Evolutionary conservation across 805 yeast genomes (phyloP).

Genomic region (Wickerhamomyces bovis): DNA sequence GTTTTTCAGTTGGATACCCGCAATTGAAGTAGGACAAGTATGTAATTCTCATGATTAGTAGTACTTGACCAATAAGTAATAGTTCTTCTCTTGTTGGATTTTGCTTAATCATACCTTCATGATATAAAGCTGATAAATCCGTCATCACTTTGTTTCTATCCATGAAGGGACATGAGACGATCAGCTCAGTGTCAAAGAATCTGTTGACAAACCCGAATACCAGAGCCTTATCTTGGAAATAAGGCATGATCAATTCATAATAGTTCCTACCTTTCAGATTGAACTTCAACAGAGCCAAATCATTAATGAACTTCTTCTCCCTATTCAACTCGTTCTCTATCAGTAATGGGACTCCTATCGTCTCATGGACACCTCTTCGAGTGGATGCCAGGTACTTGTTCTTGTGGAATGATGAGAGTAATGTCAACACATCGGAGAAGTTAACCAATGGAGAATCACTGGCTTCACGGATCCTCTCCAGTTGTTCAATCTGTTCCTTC

Average conservation of each 20-base stretch:
- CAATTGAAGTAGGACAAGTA: constrained; percentile 2
- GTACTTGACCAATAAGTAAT: constrained; percentile 1
- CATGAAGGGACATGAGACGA: background rate
- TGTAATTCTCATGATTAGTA: constrained; percentile 1
- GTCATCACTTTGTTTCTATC: background rate
- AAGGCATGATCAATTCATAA: constrained; percentile 1
- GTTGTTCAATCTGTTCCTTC: constrained; percentile 1
- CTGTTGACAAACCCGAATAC: background rate
- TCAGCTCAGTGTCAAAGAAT: constrained; percentile 2
- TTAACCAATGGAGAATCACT: background rate
- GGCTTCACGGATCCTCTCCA: background rate
- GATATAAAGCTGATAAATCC: background rate
- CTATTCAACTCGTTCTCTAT: constrained; percentile 7
- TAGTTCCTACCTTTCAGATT: constrained; percentile 3
- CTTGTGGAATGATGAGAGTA: constrained; percentile 1
- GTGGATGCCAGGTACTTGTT: constrained; percentile 1
- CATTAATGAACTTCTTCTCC: constrained; percentile 3
- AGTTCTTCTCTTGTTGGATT: background rate
- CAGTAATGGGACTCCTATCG: constrained; percentile 1
- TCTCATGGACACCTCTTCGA: background rate
- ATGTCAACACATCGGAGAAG: constrained; percentile 4
- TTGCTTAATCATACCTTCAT: background rate
- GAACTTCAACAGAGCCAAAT: constrained; percentile 5
- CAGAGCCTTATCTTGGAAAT: background rate
- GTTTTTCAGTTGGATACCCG: background rate